These are phyloP conservation scores for Cucurbita pepo DNA, from an alignment of 306 rosid genomes.

Conservation along the genomic window DNA sequence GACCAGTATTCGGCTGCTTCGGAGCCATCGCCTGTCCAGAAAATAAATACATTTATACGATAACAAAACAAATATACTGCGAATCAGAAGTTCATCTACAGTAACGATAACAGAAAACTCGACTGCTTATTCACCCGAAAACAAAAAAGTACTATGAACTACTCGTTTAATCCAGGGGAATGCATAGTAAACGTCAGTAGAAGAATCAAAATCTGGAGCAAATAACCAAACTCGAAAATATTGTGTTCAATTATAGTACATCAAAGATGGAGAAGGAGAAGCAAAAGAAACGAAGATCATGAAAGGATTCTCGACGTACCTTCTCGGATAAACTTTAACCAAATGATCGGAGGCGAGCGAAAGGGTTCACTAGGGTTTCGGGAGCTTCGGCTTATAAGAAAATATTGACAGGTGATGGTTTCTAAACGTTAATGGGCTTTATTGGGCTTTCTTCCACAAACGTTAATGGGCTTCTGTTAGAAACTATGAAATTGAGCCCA, in stretches of 20 bases:
- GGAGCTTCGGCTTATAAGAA: not conserved
- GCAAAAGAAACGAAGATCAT: not conserved
- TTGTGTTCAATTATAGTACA: not conserved
- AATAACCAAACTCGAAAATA: not conserved
- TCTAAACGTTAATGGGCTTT: too few species aligned
- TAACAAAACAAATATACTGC: not conserved
- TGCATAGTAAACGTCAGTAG: not conserved
- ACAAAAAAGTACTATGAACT: not conserved
- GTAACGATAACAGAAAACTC: not conserved
- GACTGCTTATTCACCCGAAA: not conserved
- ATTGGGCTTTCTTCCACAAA: not conserved
- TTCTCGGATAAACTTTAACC: not conserved
- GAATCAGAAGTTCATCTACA: not conserved
- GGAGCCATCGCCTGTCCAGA: conserved; percentile 64
- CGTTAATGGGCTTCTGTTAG: not conserved
- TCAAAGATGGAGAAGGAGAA: not conserved
- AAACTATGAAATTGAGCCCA: not conserved
- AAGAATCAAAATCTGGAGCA: not conserved
- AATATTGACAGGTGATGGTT: too few species aligned
- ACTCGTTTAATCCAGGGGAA: not conserved
- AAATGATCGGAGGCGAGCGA: not conserved
- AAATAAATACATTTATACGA: not conserved
- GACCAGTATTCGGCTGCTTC: conserved; percentile 56
- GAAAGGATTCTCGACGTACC: not conserved
- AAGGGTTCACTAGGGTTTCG: not conserved